Base-by-base conservation (phyloP, 176 grass and related monocot species). In the Melocanna baccifera region DNA sequence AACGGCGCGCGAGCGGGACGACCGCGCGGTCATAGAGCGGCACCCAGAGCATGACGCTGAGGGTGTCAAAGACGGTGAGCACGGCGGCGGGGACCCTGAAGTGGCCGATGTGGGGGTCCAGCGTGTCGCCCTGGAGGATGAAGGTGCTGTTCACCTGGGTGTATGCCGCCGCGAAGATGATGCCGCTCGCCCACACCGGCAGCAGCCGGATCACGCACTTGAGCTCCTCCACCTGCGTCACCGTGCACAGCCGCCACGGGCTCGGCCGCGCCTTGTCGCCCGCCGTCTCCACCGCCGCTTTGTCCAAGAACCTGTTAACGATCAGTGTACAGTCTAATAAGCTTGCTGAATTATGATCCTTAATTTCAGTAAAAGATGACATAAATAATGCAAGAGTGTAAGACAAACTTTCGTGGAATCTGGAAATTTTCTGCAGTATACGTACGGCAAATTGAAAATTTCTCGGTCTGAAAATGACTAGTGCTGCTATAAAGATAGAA, bases 171-270 rank as follows among this genome's bases (percentile, higher is more conserved):
- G 90, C 50, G 79, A 71, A 92, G 59, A 86, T 71, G 75, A 92
- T 86, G 62, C 87, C 90, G 42, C 62, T 80, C 7, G 86, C 90
- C 90, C 78, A 92, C 29, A 92, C 74, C 0, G 90, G 90, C 0
- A 92, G 74, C 12, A 89, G 51, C 0, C 90, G 83, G 19, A 92
- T 67, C 42, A 97, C 14, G 69, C 91, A 90, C 87, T 97, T 97
- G 61, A 97, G 82, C 79, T 97, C 94, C 78, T 97, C 90, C 41
- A 97, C 92, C 51, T 97, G n/a, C 9, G 94, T 94, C 47, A 84
- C 72, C 3, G 88, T 80, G 85, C 94, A 97, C 55, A 92, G 67
- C 3, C 85, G 85, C 92, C 95, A 98, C 0, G 92, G 91, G 64
- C 71, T 55, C 50, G 67, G 84, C 5, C 0, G 20, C 20, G 57